Evolutionary conservation across 768 basidiomycete genomes (phyloP), one percentile per base, ranked within the genome.

Genomic region (Russula foetens): DNA sequence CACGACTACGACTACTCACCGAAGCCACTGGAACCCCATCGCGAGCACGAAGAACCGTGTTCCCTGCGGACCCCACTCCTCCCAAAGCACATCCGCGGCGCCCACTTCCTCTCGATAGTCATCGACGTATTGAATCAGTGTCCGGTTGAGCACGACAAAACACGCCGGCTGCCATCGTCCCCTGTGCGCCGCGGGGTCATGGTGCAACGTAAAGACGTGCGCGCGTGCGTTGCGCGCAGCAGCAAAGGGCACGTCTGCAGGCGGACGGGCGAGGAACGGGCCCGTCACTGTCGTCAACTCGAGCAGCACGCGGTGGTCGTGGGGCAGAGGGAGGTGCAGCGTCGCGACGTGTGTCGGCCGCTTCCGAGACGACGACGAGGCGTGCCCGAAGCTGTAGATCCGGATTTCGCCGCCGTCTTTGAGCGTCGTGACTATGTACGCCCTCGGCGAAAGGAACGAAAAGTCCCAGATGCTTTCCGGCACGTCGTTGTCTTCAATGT

Each of bases 361-460:
- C 19, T 35, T 19, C 45, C n/a, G 47, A 47, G 39, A 39, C 15
- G 48, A 53, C 24, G 65, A 43, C 11, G 47, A 53, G 29, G 64
- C 66, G 8, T 31, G 56, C 23, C 44, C 48, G 55, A 82, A 79
- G 0, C 73, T 68, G 59, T 75, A 83, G 12, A 84, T 58, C 21
- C 76, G 68, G 56, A 84, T 71, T 1, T 73, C 59, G 5, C 82
- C 82, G 6, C 49, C 44, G 6, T 67, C 67, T 6, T 55, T 43
- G 3, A 63, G 58, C 14, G 70, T 70, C 12, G 81, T 78, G 17
- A 82, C 54, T 59, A 79, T 72, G 67, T 75, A 77, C 11, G 79
- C 73, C 2, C 76, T 72, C 11, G 69, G 68, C 4, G 75, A 74
- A 47, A 84, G 68, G 52, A 83, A 79, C 0, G 77, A 72, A 66